Base-by-base conservation (phyloP, 257 asterid genomes). In the Solanum pennellii region DNA sequence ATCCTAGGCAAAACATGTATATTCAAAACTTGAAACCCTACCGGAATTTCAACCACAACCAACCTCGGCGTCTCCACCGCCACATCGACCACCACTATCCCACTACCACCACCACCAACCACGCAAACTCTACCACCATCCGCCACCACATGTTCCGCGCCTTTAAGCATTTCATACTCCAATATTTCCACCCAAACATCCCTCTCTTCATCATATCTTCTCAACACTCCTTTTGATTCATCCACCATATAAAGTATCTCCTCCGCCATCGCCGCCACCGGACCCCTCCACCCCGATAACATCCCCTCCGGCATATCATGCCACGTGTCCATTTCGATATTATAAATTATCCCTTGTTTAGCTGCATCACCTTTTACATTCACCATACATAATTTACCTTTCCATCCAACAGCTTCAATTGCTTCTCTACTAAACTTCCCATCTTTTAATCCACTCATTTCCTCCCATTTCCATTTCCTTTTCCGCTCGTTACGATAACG, bases 371-470 rank as follows among this genome's bases (percentile, higher is more conserved):
- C 96, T 52, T 91, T 94, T 5, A 95, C 96, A 72, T 95, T 96
- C 86, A 96, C 99, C 98, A 96, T 95, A 91, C 97, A 96, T 1
- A 96, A 85, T 35, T 92, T 96, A 44, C 95, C 98, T 85, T 92
- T 91, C 99, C 98, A 95, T 12, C 95, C 98, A 1, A 95, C 91
- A 0, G 95, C 98, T 29, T 95, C 99, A 69, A 96, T 95, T 27
- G 98, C 98, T 3, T 96, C 99, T 23, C 99, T 91, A 71, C 99
- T 92, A 86, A 96, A 95, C n/a, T 90, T 93, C 8, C 93, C 95
- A 41, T 93, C 98, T 88, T 89, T 93, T 12, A 94, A 85, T 2
- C 86, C 88, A 84, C 91, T 89, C 91, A 93, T 87, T 87, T 89
- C 92, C 84, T 92, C 94, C 99, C 99, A 95, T 31, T 59, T 82